phyloP scores from a whole-genome alignment of 139 green algal genomes.

The Dunaliella primolecta region DNA sequence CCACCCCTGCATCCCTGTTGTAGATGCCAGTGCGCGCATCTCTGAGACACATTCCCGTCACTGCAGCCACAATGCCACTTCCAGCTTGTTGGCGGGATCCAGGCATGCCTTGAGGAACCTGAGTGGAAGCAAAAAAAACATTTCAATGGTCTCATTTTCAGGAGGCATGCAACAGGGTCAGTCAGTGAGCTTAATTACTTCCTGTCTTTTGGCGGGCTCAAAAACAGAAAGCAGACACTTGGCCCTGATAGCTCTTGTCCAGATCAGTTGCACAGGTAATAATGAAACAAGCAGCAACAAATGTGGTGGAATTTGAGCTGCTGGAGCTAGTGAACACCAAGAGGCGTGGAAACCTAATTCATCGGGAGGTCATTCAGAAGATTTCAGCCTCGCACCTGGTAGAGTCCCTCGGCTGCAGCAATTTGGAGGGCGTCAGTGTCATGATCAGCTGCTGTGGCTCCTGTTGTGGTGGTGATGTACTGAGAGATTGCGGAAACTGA shows the following conservation, averaged over 20 bases:
- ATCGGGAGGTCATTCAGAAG: neutral
- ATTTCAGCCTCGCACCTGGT: neutral
- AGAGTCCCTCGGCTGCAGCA: neutral
- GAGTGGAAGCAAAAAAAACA: neutral
- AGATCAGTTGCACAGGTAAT: neutral
- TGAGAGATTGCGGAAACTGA: constrained; percentile 32
- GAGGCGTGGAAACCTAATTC: neutral
- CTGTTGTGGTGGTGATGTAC: neutral
- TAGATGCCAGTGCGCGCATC: neutral
- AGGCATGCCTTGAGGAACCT: neutral
- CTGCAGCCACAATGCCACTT: neutral
- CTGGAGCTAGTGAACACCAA: neutral
- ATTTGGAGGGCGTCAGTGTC: neutral
- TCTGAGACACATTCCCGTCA: neutral
- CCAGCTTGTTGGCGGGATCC: neutral
- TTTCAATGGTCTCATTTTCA: neutral
- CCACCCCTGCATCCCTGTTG: neutral
- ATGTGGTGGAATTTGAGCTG: neutral
- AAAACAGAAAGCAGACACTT: neutral
- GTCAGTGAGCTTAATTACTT: no score
- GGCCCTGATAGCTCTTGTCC: neutral
- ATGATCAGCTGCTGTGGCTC: neutral
- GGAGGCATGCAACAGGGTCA: neutral
- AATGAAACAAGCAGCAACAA: neutral
- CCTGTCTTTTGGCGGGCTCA: no score